A percentile compares a stretch with the other conserved stretches of the same genome.
Evolutionary conservation across 805 yeast species (phyloP).

Genomic region (Grigorovia humatica): DNA sequence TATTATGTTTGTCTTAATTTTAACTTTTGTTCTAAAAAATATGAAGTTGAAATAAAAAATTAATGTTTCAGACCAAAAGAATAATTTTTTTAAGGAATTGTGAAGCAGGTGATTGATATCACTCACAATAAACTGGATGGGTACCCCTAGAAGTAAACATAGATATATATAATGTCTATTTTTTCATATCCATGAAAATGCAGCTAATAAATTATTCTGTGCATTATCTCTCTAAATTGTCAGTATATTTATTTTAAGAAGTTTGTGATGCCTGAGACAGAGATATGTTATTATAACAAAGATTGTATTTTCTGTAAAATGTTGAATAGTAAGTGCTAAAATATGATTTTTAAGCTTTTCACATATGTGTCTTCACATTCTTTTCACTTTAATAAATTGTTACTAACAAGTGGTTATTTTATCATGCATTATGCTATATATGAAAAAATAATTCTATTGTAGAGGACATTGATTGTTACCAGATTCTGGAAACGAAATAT

Average conservation of each 20-base stretch:
- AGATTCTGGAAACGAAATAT: conserved; percentile 71
- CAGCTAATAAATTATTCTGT: too few relatives aligned
- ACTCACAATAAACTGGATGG: neutral
- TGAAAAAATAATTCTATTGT: neutral
- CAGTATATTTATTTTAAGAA: neutral
- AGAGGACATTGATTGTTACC: conserved; percentile 90
- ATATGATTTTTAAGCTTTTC: too few relatives aligned
- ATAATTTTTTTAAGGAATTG: neutral
- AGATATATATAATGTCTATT: too few relatives aligned
- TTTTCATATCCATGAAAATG: too few relatives aligned
- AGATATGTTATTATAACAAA: conserved; percentile 31
- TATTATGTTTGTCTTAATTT: neutral
- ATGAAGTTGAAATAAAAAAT: too few relatives aligned
- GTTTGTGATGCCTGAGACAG: neutral
- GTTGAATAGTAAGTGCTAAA: conserved; percentile 51
- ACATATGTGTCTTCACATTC: too few relatives aligned
- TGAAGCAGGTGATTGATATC: neutral
- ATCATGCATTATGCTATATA: too few relatives aligned
- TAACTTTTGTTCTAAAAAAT: neutral
- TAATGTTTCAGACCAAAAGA: neutral
- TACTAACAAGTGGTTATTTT: too few relatives aligned
- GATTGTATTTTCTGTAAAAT: conserved; percentile 87
- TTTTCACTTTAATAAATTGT: too few relatives aligned
- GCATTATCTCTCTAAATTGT: too few relatives aligned
- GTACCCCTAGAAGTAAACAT: too few relatives aligned